Base-by-base conservation (phyloP, 2,329 filamentous ascomycete species). In the Monosporascus sp. region DNA sequence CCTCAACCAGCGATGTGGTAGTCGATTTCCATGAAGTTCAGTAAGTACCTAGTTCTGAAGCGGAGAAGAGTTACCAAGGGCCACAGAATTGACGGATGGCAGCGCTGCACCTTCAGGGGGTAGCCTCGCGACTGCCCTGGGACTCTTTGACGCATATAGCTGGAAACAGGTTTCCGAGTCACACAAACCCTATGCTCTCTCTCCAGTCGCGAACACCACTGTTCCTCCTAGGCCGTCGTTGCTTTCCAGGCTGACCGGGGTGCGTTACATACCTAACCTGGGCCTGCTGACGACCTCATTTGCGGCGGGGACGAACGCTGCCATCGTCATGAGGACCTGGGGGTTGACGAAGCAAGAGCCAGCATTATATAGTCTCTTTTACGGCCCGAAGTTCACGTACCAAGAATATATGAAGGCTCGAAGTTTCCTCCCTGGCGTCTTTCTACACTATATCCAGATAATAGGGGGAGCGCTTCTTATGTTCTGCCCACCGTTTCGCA, bases 71-170 rank as follows among this genome's bases (percentile, higher is more conserved):
- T 55, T 51, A 41, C 48, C 36, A n/a, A n/a, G n/a, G 43, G 14
- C 17, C n/a, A 14, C 22, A 34, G 52, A 40, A 31, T 34, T 60
- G 41, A 61, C 46, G 43, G 16, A 45, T 41, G 45, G 16, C 34
- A 82, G 77, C 45, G 67, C 72, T 26, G 62, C 70, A 1, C 78
- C 82, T 3, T 87, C 84, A 1, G 85, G 85, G n/a, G 85, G 85
- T 47, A 86, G 88, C 2, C 71, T 92, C 5, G 77, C 82, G 36
- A 91, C 90, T 0, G 73, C 85, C 4, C 69, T 97, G 16, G 79
- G 67, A 47, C 59, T 84, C 22, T 74, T 84, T 53, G 83, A 86
- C 26, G 67, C 69, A 46, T 84, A 78, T 62, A 70, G 72, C 22
- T 49, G 81, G 19, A 69, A 73, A 48, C 72, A 85, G 50, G 59